Conservation (phyloP, 2,329 filamentous ascomycete genomes). For the Ophiocordyceps sinensis region DNA sequence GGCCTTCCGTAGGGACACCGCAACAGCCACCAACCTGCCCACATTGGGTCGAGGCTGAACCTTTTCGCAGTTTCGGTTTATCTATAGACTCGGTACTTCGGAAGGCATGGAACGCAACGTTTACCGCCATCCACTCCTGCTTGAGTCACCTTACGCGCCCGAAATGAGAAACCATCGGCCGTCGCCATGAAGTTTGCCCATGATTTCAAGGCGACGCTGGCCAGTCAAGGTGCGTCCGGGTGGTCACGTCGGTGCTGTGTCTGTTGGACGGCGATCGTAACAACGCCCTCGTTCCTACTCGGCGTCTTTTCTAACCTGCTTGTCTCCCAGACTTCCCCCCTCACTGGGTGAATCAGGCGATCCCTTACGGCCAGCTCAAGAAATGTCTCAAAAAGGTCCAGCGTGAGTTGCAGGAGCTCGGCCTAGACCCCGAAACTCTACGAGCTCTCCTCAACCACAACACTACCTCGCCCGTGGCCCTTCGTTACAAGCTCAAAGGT, state of each 20-base stretch:
- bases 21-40: too few relatives aligned
- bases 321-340: slow-evolving; percentile 47
- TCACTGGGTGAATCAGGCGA: slow-evolving; percentile 58
- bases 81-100: too few relatives aligned
- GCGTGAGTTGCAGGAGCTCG: slow-evolving; percentile 53
- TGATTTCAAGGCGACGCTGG: slow-evolving; percentile 56
- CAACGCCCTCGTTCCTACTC: neutral
- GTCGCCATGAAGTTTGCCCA: slow-evolving; percentile 71
- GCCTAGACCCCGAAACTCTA: slow-evolving; percentile 58
- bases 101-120: too few relatives aligned
- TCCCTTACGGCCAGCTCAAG: slow-evolving; percentile 74
- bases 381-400: slow-evolving; percentile 77
- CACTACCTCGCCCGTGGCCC: slow-evolving; percentile 27
- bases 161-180: neutral
- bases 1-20: too few relatives aligned
- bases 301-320: neutral
- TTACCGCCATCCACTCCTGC: too few relatives aligned
- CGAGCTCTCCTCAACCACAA: slow-evolving; percentile 44
- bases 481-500: slow-evolving; percentile 44
- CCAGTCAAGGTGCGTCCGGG: slow-evolving; percentile 34
- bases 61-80: too few relatives aligned
- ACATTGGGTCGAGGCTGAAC: too few relatives aligned
- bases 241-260: neutral
- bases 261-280: neutral
- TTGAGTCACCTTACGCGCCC: too few relatives aligned